Evolutionary conservation across 768 basidiomycete species (phyloP), one percentile per base, ranked within the genome.

Genomic region (Galerina marginata): DNA sequence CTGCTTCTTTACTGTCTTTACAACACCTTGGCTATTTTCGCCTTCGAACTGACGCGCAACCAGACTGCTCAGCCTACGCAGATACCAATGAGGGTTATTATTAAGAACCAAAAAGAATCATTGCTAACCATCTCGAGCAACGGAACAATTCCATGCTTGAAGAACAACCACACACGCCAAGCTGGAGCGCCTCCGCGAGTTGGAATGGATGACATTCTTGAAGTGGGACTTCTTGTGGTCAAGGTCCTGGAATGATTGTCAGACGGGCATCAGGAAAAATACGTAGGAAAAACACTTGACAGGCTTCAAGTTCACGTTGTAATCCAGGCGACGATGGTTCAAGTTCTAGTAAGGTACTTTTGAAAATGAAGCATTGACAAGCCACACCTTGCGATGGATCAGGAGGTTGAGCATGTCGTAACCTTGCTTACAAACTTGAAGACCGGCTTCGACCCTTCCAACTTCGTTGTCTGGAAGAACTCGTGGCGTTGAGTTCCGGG

Each of bases 161-260:
- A 99, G 82, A 99, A 99, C 57, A 99, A 77, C 97, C 97, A 99
- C 16, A 99, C 97, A 58, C 97, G 86, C 97, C 97, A 99, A 39
- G 96, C 97, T 37, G 97, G 23, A 99, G 81, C 0, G 97, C 97
- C 65, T 99, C 97, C 14, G 97, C 97, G 50, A 99, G 88, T 74
- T 99, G 97, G 86, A 99, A 74, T 96, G 95, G 86, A 97, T 97
- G 6, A 97, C 97, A 74, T 99, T 99, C 82, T 97, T 97, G 76
- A 99, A 99, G 65, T 96, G 93, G 37, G 97, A 99, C 81, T 99
- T 99, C 79, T 99, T 99, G 97, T 99, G 9, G 97, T 99, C 45
- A 99, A 79, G 1, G 97, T 99, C 83, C 91, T 93, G 72, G 67
- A 77, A 39, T 47, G 48, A 44, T n/a, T 43, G 54, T 63, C 16